phyloP scores from a whole-genome alignment of 208 protist species.

The Trypanosoma congolense region DNA sequence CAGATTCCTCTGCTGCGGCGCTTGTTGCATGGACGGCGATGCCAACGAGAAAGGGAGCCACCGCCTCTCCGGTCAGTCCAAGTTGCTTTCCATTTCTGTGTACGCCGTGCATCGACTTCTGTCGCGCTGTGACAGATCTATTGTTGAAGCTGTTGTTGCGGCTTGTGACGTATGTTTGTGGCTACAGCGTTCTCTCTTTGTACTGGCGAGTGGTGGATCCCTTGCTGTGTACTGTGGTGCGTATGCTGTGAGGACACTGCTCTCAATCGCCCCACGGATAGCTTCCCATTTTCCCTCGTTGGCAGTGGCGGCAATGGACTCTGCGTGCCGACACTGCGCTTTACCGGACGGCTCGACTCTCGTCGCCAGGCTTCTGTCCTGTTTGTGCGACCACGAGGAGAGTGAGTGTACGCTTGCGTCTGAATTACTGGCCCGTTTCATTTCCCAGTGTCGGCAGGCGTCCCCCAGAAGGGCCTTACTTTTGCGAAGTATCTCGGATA shows the following conservation, averaged over 20 bases:
- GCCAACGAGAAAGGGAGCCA: background rate
- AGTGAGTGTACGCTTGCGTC: slow-evolving; percentile 1
- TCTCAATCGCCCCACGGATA: background rate
- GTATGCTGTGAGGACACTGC: slow-evolving; percentile 4
- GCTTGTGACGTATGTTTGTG: slow-evolving; percentile 3
- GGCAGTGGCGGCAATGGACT: slow-evolving; percentile 4
- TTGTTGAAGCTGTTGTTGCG: background rate
- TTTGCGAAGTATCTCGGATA: slow-evolving; percentile 4
- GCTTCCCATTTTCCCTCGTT: background rate
- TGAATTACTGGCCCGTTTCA: background rate
- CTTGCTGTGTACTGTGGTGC: slow-evolving; percentile 12
- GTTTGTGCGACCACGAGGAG: slow-evolving; percentile 1
- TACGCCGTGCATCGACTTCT: slow-evolving; percentile 13
- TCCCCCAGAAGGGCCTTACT: background rate
- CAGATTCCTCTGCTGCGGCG: background rate
- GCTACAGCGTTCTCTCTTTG: slow-evolving; percentile 7
- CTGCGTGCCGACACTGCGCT: slow-evolving; percentile 4
- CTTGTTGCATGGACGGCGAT: background rate
- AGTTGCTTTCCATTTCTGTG: slow-evolving; percentile 8
- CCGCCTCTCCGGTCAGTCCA: background rate
- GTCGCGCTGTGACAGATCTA: slow-evolving; percentile 1
- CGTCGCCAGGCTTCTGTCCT: slow-evolving; percentile 2
- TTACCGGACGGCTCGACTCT: slow-evolving; percentile 12
- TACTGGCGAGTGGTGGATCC: slow-evolving; percentile 5
- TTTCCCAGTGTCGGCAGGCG: background rate